phyloP scores from a whole-genome alignment of 2,329 filamentous ascomycete genomes.

The Colletotrichum kahawae region DNA sequence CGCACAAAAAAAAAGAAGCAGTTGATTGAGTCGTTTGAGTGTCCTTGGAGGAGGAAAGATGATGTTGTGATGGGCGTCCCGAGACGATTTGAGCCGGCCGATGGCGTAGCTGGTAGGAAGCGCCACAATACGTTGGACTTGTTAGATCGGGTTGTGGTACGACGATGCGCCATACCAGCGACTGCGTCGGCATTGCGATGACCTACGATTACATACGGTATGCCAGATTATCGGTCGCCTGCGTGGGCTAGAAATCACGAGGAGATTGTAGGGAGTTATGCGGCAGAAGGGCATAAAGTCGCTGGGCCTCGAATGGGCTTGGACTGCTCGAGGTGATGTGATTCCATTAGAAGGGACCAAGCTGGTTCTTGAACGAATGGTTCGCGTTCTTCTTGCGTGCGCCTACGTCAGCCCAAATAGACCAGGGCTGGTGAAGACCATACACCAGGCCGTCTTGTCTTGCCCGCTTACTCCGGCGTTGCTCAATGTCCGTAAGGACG shows the following conservation, averaged over 20 bases:
- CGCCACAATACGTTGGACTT: neutral
- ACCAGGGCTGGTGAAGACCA: neutral
- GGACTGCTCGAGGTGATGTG: neutral
- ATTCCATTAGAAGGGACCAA: neutral
- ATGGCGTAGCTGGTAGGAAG: neutral
- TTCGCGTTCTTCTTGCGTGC: neutral
- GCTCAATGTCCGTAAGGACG: neutral
- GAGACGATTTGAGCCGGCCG: slow-evolving; percentile 7
- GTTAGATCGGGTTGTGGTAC: neutral
- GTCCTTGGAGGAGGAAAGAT: slow-evolving; percentile 4
- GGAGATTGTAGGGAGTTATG: neutral
- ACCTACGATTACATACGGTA: neutral
- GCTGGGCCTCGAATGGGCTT: neutral
- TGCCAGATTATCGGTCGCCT: neutral
- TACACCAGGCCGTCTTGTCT: neutral
- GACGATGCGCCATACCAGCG: neutral
- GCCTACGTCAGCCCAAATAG: neutral
- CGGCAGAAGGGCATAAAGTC: neutral
- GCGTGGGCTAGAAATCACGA: neutral
- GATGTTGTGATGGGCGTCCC: slow-evolving; percentile 14
- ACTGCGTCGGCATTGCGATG: neutral
- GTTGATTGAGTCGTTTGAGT: slow-evolving; percentile 14
- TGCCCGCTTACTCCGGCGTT: neutral
- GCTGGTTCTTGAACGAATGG: neutral
- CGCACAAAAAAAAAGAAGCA: slow-evolving; percentile 20